phyloP scores from a whole-genome alignment of 208 protist species.

The Acanthamoeba royreba region DNA sequence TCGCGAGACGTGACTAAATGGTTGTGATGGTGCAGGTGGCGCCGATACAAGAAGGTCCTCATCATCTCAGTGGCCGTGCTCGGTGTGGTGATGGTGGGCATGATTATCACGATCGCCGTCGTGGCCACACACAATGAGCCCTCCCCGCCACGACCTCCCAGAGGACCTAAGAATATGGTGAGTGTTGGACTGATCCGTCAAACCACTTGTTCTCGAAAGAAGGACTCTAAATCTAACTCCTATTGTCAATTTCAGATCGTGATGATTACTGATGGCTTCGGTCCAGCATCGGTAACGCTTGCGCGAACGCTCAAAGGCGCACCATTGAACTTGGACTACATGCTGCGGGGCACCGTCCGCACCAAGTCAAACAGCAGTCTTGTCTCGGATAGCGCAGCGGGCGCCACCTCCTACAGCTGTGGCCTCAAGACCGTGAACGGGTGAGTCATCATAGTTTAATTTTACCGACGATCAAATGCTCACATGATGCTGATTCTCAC shows the following conservation, averaged over 20 bases:
- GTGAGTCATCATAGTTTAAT: not conserved
- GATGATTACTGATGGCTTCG: conserved; percentile 67
- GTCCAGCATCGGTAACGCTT: conserved; percentile 31
- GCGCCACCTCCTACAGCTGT: conserved; percentile 61
- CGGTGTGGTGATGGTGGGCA: not conserved
- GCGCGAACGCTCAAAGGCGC: not conserved
- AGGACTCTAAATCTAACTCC: not conserved
- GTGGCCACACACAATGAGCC: not conserved
- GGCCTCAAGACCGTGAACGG: conserved; percentile 60
- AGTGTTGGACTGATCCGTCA: not conserved
- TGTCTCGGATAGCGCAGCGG: conserved; percentile 67
- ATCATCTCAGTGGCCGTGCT: not conserved
- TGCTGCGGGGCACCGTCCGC: conserved; percentile 45
- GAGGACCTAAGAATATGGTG: not conserved
- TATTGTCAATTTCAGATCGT: not conserved
- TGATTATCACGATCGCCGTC: not conserved
- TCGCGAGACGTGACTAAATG: not conserved
- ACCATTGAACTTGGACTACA: conserved; percentile 49
- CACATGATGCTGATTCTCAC: not conserved
- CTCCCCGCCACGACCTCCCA: not conserved
- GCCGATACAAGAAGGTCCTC: not conserved
- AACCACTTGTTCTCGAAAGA: not conserved
- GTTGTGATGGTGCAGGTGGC: not conserved
- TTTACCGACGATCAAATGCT: not conserved
- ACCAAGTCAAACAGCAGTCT: conserved; percentile 41